Evolutionary conservation across 805 yeast species (phyloP), one percentile per base, ranked within the genome.

Genomic region (Schwanniomyces vanrijiae): DNA sequence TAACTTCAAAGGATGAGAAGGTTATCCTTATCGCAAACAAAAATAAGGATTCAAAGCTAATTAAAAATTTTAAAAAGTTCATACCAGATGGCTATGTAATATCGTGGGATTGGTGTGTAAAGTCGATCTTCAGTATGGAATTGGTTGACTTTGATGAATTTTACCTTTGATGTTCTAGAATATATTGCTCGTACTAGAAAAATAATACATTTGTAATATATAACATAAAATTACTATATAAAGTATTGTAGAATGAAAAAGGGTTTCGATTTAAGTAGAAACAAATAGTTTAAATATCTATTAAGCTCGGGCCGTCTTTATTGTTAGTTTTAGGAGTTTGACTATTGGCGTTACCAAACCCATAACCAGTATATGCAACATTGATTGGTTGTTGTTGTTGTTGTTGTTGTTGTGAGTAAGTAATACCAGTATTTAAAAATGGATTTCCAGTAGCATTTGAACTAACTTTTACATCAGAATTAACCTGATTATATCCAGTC

Each of bases 351-450:
- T 90, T 91, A 42, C 97, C 97, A 67, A 91, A 91, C 0, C 98
- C 98, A 61, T 83, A 90, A 2, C 98, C 98, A 1, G 98, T 91
- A 60, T 87, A 84, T 2, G 94, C 83, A 5, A 96, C 91, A 42
- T 85, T 82, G 49, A 90, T 61, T 44, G 49, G 61, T 37, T 48
- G 58, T 34, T 53, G 58, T 43, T 48, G 55, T 24, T 54, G 65
- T 35, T 52, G 59, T 44, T 51, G 44, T 48, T 55, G 62, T 5
- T 47, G 56, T 48, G 64, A 68, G 48, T 61, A 54, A 2, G 72
- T 71, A 35, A 64, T 87, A 61, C 90, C 95, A 25, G 82, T 77
- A 46, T 77, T 81, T 48, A 81, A 66, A 59, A 83, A 83, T 16
- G 89, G 89, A 58, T 83, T 83, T 42, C 79, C 75, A 56, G 77